Percentiles rank a stretch among this genome's conserved stretches.
Evolutionary conservation across 495 filamentous ascomycete genomes (phyloP).

Genomic region (Xylaria palmicola): DNA sequence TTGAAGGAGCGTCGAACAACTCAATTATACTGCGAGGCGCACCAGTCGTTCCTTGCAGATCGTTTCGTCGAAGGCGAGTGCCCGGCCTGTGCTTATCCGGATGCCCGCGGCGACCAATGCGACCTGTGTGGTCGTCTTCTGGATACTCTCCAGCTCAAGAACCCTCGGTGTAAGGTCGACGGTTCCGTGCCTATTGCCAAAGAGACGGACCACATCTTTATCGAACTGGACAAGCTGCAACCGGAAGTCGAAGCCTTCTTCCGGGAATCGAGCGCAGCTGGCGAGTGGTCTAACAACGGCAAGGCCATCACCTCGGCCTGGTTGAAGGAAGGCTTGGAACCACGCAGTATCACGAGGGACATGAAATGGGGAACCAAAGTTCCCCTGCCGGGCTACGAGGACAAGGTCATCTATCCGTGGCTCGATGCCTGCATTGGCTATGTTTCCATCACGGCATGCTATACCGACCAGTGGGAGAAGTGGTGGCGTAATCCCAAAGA

Average conservation of each 20-base stretch:
- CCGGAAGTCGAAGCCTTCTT: constrained; percentile 72
- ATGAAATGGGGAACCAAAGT: constrained; percentile 83
- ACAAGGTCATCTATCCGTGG: constrained; percentile 95
- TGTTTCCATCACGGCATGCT: constrained; percentile 89
- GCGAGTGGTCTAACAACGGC: constrained; percentile 77
- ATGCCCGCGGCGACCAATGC: constrained; percentile 78
- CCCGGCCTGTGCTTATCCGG: constrained; percentile 73
- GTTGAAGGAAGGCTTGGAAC: constrained; percentile 80
- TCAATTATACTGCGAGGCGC: constrained; percentile 86
- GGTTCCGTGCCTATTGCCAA: constrained; percentile 70
- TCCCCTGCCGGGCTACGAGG: constrained; percentile 62
- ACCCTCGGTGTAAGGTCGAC: constrained; percentile 77
- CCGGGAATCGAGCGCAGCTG: constrained; percentile 45
- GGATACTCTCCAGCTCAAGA: constrained; percentile 68
- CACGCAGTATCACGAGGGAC: constrained; percentile 84
- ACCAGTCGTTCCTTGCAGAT: constrained; percentile 83
- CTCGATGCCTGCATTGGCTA: constrained; percentile 96
- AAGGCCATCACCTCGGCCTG: constrained; percentile 72
- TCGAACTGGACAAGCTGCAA: constrained; percentile 79
- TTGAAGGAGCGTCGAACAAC: constrained; percentile 70
- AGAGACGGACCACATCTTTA: constrained; percentile 64
- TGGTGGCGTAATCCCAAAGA: constrained; percentile 93
- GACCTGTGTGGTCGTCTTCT: constrained; percentile 78
- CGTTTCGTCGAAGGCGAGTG: constrained; percentile 91
- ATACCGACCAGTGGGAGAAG: constrained; percentile 85